Base-by-base conservation (phyloP, 140 eudicot genomes). In the Anethum foeniculum region DNA sequence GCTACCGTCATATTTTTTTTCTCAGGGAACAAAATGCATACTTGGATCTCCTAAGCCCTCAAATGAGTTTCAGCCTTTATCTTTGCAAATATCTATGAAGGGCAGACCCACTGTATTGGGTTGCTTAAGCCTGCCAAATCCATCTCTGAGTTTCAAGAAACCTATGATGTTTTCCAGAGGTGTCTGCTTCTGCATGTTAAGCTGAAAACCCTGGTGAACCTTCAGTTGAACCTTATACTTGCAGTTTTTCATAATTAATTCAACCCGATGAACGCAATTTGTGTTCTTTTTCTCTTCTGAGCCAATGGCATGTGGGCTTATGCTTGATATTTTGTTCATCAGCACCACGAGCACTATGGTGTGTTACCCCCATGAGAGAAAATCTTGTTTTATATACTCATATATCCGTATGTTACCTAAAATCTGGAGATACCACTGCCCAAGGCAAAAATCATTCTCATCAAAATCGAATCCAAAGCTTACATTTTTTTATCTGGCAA, bases 1-100 rank as follows among this genome's bases (percentile, higher is more conserved):
- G 68, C 82, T 74, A 56, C 79, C 76, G 83, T 86, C 76, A 86
- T 83, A 72, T 83, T 44, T 75, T 78, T 78, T 68, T 34, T 88
- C 88, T 80, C 96, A 93, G 97, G 98, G 76, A 60, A 86, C 93
- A 60, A 91, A 86, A 85, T 93, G 98, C 88, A 32, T 82, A 76
- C 90, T 93, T 85, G 97, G 92, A 87, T 87, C 88, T 86, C 80
- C 90, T 69, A 89, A 86, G 82, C 85, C 82, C 81, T 84, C 85
- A 80, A 69, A 75, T 83, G 84, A 87, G 85, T 79, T 27, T 87
- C 88, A 79, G 90, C 84, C 82, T 79, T 77, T 47, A 77, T 81
- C 86, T 67, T 1, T 79, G 46, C 88, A 41, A 83, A 86, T 90
- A 81, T 83, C 79, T 84, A 36, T 49, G 67, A 84, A 34, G 44